Evolutionary conservation across 768 basidiomycete genomes (phyloP), one percentile per base, ranked within the genome.

Genomic region (Suillus spraguei): DNA sequence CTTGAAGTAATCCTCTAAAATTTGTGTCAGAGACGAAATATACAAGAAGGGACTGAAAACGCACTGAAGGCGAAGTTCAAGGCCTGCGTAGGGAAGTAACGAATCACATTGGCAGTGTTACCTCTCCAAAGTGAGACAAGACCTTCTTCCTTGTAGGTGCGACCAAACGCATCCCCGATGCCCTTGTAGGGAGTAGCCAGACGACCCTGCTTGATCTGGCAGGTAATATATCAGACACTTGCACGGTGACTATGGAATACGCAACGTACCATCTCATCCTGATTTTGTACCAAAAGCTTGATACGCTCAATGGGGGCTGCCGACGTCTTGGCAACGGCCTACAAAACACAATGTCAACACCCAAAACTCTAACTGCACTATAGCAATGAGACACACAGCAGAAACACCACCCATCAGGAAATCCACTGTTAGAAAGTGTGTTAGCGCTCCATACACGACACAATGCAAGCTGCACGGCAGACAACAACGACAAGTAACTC

Each of bases 81-180:
- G 46, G 97, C 97, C 80, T 99, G 97, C 63, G 97, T 99, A 60
- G 97, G 97, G 95, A 99, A 99, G 92, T 99, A 99, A 78, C 97
- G 96, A 83, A 99, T 97, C 82, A 99, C 97, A 83, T 99, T 99
- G 87, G 97, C 97, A 64, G 97, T 99, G 89, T 99, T 99, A 80
- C 97, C 97, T 83, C 97, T 85, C 97, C 97, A 99, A 74, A 99
- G 84, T 24, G 97, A 92, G 66, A 95, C 84, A 60, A 97, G 81
- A 78, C 97, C 97, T 85, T 99, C 97, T 17, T 98, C 97, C 69
- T 79, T 81, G 86, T 96, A 97, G 64, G 96, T 98, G 69, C 97
- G 93, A 66, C 69, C 46, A 77, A 97, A 97, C 71, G 96, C 97
- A 81, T 99, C 97, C 63, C 74, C 79, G 70, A 99, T 84, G 75